A percentile compares a stretch with the other conserved stretches of the same genome.
Conservation (phyloP, 2,329 filamentous ascomycete species). For the Claviceps maximensis region DNA sequence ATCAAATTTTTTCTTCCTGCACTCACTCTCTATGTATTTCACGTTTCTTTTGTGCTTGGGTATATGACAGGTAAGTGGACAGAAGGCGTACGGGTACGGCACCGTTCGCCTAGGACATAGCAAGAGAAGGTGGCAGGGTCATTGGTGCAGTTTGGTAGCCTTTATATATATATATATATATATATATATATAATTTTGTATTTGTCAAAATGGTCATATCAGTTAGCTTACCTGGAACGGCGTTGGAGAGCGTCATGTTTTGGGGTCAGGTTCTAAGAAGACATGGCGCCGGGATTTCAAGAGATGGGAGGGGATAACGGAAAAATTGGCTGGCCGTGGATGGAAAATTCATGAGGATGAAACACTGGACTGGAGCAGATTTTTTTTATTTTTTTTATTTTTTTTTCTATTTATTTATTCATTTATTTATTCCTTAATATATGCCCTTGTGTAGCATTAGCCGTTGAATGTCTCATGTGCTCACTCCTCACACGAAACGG, state of each 20-base stretch:
- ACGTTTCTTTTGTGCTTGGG: conserved; percentile 4
- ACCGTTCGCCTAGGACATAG: neutral
- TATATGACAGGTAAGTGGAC: conserved; percentile 1
- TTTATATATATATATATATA: too few species aligned
- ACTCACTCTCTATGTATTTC: neutral
- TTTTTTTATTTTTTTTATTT: neutral
- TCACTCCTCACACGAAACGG: too few species aligned
- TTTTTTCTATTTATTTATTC: neutral
- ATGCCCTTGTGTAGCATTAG: too few species aligned
- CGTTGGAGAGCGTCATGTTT: too few species aligned
- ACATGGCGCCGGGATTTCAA: too few species aligned
- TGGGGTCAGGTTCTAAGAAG: too few species aligned
- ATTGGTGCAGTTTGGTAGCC: neutral
- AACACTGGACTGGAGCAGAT: neutral
- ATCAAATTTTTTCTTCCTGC: neutral
- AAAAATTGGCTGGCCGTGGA: neutral
- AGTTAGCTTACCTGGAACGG: too few species aligned
- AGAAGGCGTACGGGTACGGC: conserved; percentile 4
- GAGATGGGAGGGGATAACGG: too few species aligned
- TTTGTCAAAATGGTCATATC: neutral
- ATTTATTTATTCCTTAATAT: neutral
- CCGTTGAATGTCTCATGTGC: too few species aligned
- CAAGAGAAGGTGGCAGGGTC: neutral
- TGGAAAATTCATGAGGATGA: neutral
- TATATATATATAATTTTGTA: too few species aligned